phyloP scores from a whole-genome alignment of 345 rosid species.

The Sisymbrium irio region DNA sequence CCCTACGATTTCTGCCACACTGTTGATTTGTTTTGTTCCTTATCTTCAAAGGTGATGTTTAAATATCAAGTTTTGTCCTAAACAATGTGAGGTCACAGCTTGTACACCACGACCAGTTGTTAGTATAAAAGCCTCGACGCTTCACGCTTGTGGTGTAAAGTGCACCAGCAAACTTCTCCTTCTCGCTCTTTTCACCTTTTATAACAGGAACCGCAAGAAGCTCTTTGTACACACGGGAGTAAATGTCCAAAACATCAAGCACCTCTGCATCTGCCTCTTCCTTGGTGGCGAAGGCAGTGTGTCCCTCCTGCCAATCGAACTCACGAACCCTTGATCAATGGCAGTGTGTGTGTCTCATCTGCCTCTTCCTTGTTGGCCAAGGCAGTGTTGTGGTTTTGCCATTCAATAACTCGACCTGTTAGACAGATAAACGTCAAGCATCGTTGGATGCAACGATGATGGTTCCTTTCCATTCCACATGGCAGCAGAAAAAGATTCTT shows the following conservation, averaged over 20 bases:
- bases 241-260: constrained; percentile 71
- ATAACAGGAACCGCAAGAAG: constrained; percentile 86
- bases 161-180: constrained; percentile 98
- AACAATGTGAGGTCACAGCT: constrained; percentile 97
- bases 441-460: too few relatives aligned
- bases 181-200: constrained; percentile 94
- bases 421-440: too few relatives aligned
- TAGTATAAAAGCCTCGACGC: constrained; percentile 95
- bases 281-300: too few relatives aligned
- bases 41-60: constrained; percentile 88
- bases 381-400: too few relatives aligned
- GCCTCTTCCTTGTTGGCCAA: too few relatives aligned
- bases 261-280: too few relatives aligned
- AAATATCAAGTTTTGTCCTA: constrained; percentile 98
- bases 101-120: constrained; percentile 96
- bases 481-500: too few relatives aligned
- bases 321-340: too few relatives aligned
- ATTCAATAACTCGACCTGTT: too few relatives aligned
- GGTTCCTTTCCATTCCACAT: too few relatives aligned
- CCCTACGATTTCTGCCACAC: constrained; percentile 99
- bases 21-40: constrained; percentile 84
- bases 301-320: too few relatives aligned
- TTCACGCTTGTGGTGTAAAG: constrained; percentile 95
- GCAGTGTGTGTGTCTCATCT: too few relatives aligned
- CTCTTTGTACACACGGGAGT: constrained; percentile 85